Evolutionary conservation across 2,329 filamentous ascomycete species (phyloP).

Genomic region (Coniochaeta sp.): DNA sequence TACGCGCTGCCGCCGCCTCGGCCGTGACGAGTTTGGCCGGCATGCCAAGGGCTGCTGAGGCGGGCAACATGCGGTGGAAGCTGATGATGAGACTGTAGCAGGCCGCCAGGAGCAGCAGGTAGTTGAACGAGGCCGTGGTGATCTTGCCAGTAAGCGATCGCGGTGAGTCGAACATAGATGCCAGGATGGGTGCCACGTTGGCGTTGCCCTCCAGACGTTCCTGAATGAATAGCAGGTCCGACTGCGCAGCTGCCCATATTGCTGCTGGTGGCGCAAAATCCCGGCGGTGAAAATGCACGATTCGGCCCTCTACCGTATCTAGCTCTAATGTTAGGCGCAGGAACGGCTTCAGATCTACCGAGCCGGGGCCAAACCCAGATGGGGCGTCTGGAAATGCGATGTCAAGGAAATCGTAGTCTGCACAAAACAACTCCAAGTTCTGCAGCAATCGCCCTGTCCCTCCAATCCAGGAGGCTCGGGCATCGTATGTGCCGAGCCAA

Average conservation of each 20-base stretch:
- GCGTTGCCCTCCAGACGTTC: too few species aligned
- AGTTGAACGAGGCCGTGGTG: conserved; percentile 11
- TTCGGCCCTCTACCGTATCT: conserved; percentile 11
- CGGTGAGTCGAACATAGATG: too few species aligned
- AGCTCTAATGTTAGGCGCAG: conserved; percentile 11
- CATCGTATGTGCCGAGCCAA: conserved; percentile 12
- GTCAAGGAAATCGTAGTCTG: too few species aligned
- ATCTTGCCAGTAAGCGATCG: conserved; percentile 6
- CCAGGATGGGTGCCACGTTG: too few species aligned
- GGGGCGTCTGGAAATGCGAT: too few species aligned
- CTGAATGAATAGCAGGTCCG: too few species aligned
- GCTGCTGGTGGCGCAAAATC: too few species aligned
- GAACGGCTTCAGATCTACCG: conserved; percentile 10
- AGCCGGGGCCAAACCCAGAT: background rate
- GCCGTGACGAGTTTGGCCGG: conserved; percentile 6
- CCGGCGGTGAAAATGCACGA: conserved; percentile 7
- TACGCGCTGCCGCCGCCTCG: conserved; percentile 9
- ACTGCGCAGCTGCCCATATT: too few species aligned
- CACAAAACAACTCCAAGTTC: too few species aligned
- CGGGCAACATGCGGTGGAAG: conserved; percentile 12
- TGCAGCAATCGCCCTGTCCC: conserved; percentile 3
- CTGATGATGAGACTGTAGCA: conserved; percentile 12
- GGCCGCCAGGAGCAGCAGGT: conserved; percentile 10
- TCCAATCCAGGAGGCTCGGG: conserved; percentile 11
- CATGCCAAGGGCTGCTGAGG: background rate